Evolutionary conservation across 495 filamentous ascomycete genomes (phyloP).

Genomic region (Penicillium desertorum): DNA sequence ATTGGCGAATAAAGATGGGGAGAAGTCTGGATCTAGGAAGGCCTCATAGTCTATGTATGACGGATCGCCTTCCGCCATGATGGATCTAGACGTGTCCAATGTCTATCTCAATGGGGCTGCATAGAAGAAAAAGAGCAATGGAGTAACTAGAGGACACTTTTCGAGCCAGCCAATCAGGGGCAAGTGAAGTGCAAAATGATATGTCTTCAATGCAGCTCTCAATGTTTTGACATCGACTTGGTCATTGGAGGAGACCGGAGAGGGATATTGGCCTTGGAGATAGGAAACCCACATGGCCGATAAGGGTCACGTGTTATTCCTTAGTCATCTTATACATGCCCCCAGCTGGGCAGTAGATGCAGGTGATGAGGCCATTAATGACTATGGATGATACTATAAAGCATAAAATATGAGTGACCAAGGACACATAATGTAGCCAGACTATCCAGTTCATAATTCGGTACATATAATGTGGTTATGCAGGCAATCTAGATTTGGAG

Average conservation of each 20-base stretch:
- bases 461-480: not conserved
- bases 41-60: constrained; percentile 97
- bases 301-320: constrained; percentile 6
- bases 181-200: not conserved
- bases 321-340: constrained; percentile 11
- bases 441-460: not conserved
- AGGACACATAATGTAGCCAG: not conserved
- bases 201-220: not conserved
- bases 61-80: constrained; percentile 48
- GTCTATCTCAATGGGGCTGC: constrained; percentile 2
- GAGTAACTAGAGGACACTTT: not conserved
- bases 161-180: not conserved
- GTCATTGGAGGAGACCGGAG: constrained; percentile 2
- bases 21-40: constrained; percentile 84
- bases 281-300: constrained; percentile 20
- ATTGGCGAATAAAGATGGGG: constrained; percentile 78
- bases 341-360: not conserved
- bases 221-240: constrained; percentile 4
- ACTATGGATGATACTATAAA: not conserved
- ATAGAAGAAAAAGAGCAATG: not conserved
- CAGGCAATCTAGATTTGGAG: not conserved
- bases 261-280: constrained; percentile 11
- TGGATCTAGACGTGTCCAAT: not conserved
- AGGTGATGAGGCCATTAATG: not conserved
- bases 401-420: not conserved